Evolutionary conservation across 257 asterid genomes (phyloP).

Genomic region (Solanum rostratum): DNA sequence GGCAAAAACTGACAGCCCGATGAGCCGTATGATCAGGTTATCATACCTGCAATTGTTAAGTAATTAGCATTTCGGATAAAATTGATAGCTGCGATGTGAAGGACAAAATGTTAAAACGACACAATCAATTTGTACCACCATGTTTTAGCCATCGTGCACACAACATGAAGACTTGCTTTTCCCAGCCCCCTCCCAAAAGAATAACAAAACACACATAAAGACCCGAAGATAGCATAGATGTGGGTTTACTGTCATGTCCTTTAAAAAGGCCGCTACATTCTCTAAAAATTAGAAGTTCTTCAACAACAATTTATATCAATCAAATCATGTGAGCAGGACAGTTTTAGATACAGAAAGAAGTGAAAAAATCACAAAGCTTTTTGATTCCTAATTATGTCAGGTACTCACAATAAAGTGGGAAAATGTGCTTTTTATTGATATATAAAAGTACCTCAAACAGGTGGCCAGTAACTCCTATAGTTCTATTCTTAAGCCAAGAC

Average conservation of each 20-base stretch:
- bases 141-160: not conserved
- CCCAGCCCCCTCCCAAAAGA: not conserved
- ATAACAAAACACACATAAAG: not conserved
- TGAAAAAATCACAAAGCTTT: not conserved
- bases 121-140: not conserved
- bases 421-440: not conserved
- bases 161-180: not conserved
- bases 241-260: not conserved
- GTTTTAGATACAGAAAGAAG: not conserved
- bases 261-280: not conserved
- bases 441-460: not conserved
- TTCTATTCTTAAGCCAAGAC: not conserved
- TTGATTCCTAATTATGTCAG: not conserved
- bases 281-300: not conserved
- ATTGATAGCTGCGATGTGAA: not conserved
- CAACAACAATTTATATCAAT: not conserved
- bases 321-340: not conserved
- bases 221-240: not conserved
- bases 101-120: not conserved
- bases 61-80: not conserved
- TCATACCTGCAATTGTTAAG: slow-evolving; percentile 49
- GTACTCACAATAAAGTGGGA: not conserved
- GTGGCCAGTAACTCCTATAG: not conserved
- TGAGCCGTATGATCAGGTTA: slow-evolving; percentile 49
- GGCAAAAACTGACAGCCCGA: slow-evolving; percentile 68